Evolutionary conservation across 1,139 yeast genomes (phyloP), one percentile per base, ranked within the genome.

Genomic region (Pichia sp.): DNA sequence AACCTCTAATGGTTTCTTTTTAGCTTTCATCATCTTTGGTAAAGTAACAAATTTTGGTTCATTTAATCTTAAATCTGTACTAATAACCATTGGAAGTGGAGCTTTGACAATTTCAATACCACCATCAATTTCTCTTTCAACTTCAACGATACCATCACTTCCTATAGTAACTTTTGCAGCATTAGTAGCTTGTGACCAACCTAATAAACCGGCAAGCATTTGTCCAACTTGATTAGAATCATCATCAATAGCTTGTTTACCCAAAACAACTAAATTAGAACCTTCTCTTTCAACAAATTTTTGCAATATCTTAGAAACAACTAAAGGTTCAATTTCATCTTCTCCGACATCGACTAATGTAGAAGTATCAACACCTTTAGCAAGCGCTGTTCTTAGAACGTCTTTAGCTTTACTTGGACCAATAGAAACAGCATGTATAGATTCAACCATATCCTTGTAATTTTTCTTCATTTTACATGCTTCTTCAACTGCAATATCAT

Each of bases 131-230:
- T 92, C 98, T 63, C 97, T 78, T 40, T 94, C 86, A 30, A 92
- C 95, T 38, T 77, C 76, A 33, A 88, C 84, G 4, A 56, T 46
- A 47, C 69, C 67, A 46, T 77, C 81, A 32, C 78, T 80, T 40
- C 66, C 72, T 31, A 87, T 66, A 48, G 76, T 86, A 35, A 92
- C 94, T 67, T 88, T 86, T 45, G 95, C 84, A 7, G 97, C 98
- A 65, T 89, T 87, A 42, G 97, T 90, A 36, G 97, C 97, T 69
- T 92, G 98, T 25, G 97, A 95, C 98, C 98, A 92, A 62, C 83
- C 80, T 67, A 92, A 76, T 56, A 92, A 72, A 7, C 97, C 97
- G 2, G 97, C 97, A 51, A 92, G 77, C 81, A 92, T 87, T 69
- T 90, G 97, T 30, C 98, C 98, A n/a, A 97, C 90, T 68, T 90